Conservation (phyloP, 1,284 basidiomycete species). For the Heterobasidion annosum region DNA sequence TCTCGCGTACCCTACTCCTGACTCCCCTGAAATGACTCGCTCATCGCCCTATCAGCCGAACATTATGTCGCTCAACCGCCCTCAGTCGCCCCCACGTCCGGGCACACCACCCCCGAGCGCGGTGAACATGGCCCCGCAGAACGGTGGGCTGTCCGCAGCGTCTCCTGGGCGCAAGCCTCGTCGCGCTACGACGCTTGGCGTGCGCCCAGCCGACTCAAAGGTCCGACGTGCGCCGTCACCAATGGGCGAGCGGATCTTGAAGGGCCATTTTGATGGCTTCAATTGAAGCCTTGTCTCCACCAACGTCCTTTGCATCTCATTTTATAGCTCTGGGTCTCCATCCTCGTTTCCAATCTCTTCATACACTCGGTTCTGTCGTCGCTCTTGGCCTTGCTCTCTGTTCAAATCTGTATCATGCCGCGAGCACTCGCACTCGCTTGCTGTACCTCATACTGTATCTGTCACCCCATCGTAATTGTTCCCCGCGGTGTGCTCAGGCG, state of each 20-base stretch:
- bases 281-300: constrained; percentile 26
- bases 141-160: constrained; percentile 8
- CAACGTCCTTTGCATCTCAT: too few relatives aligned
- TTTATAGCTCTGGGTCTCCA: too few relatives aligned
- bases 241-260: constrained; percentile 77
- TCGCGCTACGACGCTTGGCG: constrained; percentile 50
- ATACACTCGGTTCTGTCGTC: too few relatives aligned
- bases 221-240: constrained; percentile 68
- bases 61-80: constrained; percentile 7
- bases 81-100: constrained; percentile 25
- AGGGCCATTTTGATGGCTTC: constrained; percentile 78
- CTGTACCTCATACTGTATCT: too few relatives aligned
- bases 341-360: too few relatives aligned
- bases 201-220: constrained; percentile 23
- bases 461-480: too few relatives aligned
- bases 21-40: constrained; percentile 5
- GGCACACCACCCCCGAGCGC: constrained; percentile 37
- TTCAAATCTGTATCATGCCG: too few relatives aligned
- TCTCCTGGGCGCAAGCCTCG: constrained; percentile 30
- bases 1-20: constrained; percentile 8
- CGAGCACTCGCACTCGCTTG: too few relatives aligned
- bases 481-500: too few relatives aligned
- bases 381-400: too few relatives aligned
- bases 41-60: constrained; percentile 6
- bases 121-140: constrained; percentile 7